phyloP scores from a whole-genome alignment of 257 asterid species.

The Solanum lignicaule region DNA sequence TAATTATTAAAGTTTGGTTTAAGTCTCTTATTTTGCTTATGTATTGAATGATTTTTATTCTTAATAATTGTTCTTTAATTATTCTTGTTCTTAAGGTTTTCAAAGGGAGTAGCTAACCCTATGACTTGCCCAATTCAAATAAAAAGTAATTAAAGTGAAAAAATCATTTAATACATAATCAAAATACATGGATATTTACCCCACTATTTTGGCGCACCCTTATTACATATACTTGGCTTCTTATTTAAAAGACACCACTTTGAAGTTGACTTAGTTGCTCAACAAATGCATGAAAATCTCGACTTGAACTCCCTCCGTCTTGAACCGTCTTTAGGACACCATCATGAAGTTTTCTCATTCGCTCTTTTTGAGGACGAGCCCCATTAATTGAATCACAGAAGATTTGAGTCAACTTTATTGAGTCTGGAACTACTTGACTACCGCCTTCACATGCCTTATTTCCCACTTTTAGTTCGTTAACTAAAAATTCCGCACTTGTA shows the following conservation, averaged over 20 bases:
- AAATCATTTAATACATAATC: neutral
- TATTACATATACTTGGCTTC: neutral
- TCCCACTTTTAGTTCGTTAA: slow-evolving; percentile 46
- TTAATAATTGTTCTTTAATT: no score
- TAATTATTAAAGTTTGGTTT: neutral
- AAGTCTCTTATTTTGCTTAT: neutral
- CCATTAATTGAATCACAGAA: slow-evolving; percentile 23
- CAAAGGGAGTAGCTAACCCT: no score
- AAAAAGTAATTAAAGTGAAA: no score
- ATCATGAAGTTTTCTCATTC: neutral
- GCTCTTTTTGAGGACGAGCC: neutral
- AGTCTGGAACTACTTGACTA: slow-evolving; percentile 20
- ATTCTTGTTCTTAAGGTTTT: neutral
- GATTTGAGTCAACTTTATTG: slow-evolving; percentile 18
- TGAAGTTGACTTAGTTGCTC: slow-evolving; percentile 8
- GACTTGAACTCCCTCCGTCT: slow-evolving; percentile 44
- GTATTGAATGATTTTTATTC: neutral
- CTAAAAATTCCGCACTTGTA: slow-evolving; percentile 37
- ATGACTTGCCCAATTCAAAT: no score
- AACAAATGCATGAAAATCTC: slow-evolving; percentile 26
- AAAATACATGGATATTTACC: neutral
- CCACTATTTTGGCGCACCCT: neutral
- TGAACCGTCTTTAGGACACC: slow-evolving; percentile 29
- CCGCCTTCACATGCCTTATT: slow-evolving; percentile 50
- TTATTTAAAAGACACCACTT: neutral